Base-by-base conservation (phyloP, 805 yeast species). In the Saccharomycopsis fibuligera region DNA sequence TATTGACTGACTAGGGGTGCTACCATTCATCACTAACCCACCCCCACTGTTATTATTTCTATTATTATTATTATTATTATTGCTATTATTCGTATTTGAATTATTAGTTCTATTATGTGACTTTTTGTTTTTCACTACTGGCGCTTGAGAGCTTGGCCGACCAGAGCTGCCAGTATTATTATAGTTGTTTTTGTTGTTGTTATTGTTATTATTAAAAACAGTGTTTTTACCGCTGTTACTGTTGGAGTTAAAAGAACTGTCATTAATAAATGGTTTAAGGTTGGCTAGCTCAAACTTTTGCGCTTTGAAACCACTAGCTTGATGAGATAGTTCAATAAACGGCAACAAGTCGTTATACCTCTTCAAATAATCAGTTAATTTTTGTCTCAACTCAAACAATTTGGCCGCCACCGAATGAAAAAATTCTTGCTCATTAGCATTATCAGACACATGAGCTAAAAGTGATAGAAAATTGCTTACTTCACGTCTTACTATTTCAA, bases 291-390 rank as follows among this genome's bases (percentile, higher is more conserved):
- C 37, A 16, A 33, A 33, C 19, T 33, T 33, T 17, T 33, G 37
- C 19, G 37, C 14, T 12, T n/a, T 41, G 41, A 53, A 45, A 17
- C 56, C 56, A 14, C 41, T 47, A n/a, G 45, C 25, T 24, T 53
- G 54, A 19, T 45, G 51, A 4, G 50, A 25, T 5, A 50, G 41
- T 54, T 78, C 69, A 12, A 93, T 74, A 44, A 80, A 67, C 0
- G 95, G 93, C 29, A 81, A 63, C 74, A 91, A 71, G 37, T 78
- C 79, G 47, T 74, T 73, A 56, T 85, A 83, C 10, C 38, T 29
- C 4, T 44, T 37, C 35, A 53, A 47, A 31, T 50, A 48, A 9
- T 41, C 29, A 29, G 35, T 17, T n/a, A 53, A 30, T 29, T 41
- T 21, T 12, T 39, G 21, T 30, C 56, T 23, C 27, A 53, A 33